Evolutionary conservation across 768 basidiomycete genomes (phyloP), one percentile per base, ranked within the genome.

Genomic region (Hericium rajendrae): DNA sequence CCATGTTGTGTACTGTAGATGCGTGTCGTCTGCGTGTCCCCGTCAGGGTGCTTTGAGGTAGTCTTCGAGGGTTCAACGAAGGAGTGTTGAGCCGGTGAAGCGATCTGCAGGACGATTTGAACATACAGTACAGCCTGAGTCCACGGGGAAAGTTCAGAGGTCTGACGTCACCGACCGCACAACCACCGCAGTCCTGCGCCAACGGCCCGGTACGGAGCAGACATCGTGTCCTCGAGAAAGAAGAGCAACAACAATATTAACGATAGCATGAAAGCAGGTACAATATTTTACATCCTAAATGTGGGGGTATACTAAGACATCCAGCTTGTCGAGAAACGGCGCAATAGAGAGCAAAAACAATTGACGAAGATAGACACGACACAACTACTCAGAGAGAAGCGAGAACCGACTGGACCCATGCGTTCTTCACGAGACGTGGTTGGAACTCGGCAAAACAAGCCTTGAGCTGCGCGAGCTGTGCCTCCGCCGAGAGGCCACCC

Each of bases 371-470:
- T 6, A 46, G 43, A 20, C 3, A 20, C 15, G 10, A 46, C 16
- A 20, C 43, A 8, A 46, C 43, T n/a, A 15, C 1, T 72, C 61
- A 78, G 37, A 77, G 57, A 8, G 74, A 71, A 1, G 66, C 62
- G 24, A 91, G 71, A 38, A 91, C 67, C 24, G 79, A 78, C 64
- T 81, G 78, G 52, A 88, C 71, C 94, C 94, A 97, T 2, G 77
- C 67, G 63, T 94, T 97, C 26, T 70, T 76, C 65, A 94, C 87
- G 48, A 97, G 82, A 54, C 76, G 77, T 8, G 84, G 78, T 60
- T 75, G 79, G 69, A 83, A 88, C 61, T 80, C 72, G 15, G 83
- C 81, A 12, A 91, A 78, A 61, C 82, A 84, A 57, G 72, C 72
- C 62, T 78, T 80, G 56, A 98, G 66, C 48, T 72, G 72, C 16